Base-by-base conservation (phyloP, 306 rosid species). In the Carpinus viminea region DNA sequence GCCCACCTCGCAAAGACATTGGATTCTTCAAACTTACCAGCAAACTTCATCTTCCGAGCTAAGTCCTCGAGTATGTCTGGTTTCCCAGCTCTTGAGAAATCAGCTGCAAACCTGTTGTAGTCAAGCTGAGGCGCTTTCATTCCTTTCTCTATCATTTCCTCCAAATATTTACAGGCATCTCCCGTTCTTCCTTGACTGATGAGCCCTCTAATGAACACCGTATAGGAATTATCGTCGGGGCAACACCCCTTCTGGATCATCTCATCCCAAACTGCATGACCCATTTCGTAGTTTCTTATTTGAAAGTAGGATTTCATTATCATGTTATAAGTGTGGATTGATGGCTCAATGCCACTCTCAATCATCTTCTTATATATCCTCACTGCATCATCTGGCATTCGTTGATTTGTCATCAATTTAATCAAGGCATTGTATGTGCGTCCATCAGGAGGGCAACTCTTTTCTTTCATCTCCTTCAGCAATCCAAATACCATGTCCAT, bases 81-180 rank as follows among this genome's bases (percentile, higher is more conserved):
- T 78, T 81, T 92, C 80, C 97, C 98, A 75, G 86, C 87, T 84
- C 89, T 86, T 17, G 96, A 89, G 83, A 90, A 87, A 85, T 91
- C 93, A 60, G 93, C 89, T 65, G 87, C 97, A 78, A 92, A 90
- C 88, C 88, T 95, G 83, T 89, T 88, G 82, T 88, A 91, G 78
- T 91, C 98, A 45, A 95, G 92, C 81, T 91, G 93, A 68, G 93
- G 97, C 81, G 97, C 92, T 81, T 86, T 92, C 98, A 95, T 95
- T 73, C 98, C 97, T 75, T 89, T 92, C 72, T 85, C 92, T 53
- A 95, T 80, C 96, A 93, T 93, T 83, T 90, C 94, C 85, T 92
- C 93, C n/a, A 95, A 65, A 86, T 84, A 88, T 76, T 84, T 90
- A 54, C 91, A 90, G 8, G 97, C 98, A 80, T 91, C 97, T 8